Conservation (phyloP, 2,329 filamentous ascomycete species). For the Pseudogymnoascus sp. region DNA sequence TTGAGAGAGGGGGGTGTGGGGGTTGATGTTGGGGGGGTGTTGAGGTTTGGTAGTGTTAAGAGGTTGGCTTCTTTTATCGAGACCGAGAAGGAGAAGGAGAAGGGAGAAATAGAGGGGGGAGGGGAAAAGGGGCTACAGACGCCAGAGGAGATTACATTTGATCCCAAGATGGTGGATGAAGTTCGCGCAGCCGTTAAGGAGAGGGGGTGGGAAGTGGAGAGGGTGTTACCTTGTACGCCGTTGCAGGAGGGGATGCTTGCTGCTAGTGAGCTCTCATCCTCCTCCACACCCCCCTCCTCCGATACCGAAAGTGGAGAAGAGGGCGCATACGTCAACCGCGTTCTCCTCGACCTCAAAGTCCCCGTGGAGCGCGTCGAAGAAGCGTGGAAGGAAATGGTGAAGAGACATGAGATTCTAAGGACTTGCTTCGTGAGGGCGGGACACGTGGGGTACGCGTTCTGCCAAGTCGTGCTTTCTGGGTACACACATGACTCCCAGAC, state of each 20-base stretch:
- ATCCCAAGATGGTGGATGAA: not conserved
- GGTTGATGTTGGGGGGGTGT: slow-evolving; percentile 58
- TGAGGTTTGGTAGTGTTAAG: slow-evolving; percentile 60
- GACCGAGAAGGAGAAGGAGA: not conserved
- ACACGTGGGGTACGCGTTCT: slow-evolving; percentile 52
- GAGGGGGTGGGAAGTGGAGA: slow-evolving; percentile 34
- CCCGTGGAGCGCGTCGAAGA: slow-evolving; percentile 41
- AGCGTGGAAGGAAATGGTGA: slow-evolving; percentile 55
- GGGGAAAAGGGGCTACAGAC: not conserved
- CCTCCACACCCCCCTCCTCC: too few relatives aligned
- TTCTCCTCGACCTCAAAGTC: slow-evolving; percentile 52
- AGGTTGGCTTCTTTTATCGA: slow-evolving; percentile 40
- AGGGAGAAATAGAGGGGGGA: not conserved
- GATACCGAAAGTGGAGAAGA: slow-evolving; percentile 15
- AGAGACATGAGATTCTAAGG: slow-evolving; percentile 66
- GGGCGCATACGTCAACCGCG: slow-evolving; percentile 63
- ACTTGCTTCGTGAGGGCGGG: slow-evolving; percentile 66
- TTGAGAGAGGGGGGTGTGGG: slow-evolving; percentile 41
- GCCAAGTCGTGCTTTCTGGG: slow-evolving; percentile 58
- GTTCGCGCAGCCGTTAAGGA: slow-evolving; percentile 15
- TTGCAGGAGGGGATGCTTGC: slow-evolving; percentile 84
- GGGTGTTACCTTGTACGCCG: slow-evolving; percentile 72
- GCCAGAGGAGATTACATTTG: not conserved
- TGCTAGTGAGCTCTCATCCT: slow-evolving; percentile 35
- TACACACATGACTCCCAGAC: slow-evolving; percentile 21